These are phyloP conservation scores for Hyaloperonospora arabidopsidis DNA, from an alignment of 352 stramenopile genomes.

Conservation along the genomic window DNA sequence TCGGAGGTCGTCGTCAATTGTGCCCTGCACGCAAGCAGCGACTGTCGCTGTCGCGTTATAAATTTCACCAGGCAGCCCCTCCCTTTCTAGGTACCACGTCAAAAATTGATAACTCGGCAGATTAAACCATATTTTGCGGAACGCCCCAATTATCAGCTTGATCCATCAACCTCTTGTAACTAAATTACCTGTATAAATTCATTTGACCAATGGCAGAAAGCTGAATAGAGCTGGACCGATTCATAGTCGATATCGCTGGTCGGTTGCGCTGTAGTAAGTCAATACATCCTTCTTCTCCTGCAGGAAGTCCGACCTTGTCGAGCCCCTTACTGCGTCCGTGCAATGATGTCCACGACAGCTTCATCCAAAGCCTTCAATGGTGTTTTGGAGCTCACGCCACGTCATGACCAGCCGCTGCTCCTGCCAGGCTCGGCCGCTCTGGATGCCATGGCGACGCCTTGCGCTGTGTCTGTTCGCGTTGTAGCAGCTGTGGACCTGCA, in stretches of 20 bases:
- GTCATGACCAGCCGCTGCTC: constrained; percentile 50
- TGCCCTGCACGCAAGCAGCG: too few relatives aligned
- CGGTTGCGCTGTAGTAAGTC: not conserved
- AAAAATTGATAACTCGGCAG: too few relatives aligned
- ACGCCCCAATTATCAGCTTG: too few relatives aligned
- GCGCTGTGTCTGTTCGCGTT: constrained; percentile 50
- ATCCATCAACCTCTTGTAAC: too few relatives aligned
- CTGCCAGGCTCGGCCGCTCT: constrained; percentile 45
- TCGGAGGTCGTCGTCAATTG: too few relatives aligned
- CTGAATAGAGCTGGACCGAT: not conserved
- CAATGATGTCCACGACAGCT: constrained; percentile 24
- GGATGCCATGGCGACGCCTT: constrained; percentile 52
- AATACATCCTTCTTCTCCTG: constrained; percentile 7
- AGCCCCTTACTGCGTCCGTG: constrained; percentile 4
- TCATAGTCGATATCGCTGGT: constrained; percentile 10
- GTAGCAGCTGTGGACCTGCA: constrained; percentile 49
- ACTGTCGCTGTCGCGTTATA: too few relatives aligned
- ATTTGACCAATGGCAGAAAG: too few relatives aligned
- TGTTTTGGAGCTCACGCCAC: constrained; percentile 47
- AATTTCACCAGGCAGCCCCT: too few relatives aligned
- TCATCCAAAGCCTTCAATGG: constrained; percentile 25
- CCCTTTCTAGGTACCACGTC: too few relatives aligned
- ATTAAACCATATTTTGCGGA: too few relatives aligned
- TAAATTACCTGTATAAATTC: too few relatives aligned
- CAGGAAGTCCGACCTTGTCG: constrained; percentile 15